phyloP scores from a whole-genome alignment of 169 alveolate genomes.

The Eimeria acervulina region DNA sequence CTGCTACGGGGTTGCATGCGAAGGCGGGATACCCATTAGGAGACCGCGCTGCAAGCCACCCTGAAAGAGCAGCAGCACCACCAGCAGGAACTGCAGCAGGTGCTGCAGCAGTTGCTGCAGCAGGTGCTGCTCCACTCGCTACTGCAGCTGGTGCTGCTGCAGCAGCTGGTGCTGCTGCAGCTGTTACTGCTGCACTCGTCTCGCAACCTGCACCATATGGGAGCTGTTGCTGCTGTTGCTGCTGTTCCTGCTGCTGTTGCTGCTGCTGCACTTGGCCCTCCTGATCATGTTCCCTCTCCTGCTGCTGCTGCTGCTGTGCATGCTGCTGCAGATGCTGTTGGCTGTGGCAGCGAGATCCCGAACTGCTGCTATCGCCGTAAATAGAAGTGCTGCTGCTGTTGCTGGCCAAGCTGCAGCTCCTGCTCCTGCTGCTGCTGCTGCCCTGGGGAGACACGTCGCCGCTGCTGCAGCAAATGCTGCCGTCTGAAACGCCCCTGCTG shows the following conservation, averaged over 20 bases:
- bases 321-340: too few species aligned
- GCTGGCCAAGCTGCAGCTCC: neutral
- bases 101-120: slow-evolving; percentile 16
- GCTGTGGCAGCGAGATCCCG: neutral
- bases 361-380: neutral
- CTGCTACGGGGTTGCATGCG: neutral
- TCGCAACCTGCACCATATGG: neutral
- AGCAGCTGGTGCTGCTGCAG: neutral
- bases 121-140: neutral
- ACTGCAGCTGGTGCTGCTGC: neutral
- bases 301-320: slow-evolving; percentile 44
- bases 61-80: neutral
- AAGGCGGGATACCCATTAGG: neutral
- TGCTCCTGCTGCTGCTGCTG: slow-evolving; percentile 44
- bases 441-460: neutral
- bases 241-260: slow-evolving; percentile 41
- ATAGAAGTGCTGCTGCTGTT: slow-evolving; percentile 17
- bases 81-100: neutral
- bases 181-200: neutral
- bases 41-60: neutral
- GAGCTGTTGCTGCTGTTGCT: neutral
- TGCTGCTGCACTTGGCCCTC: neutral
- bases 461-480: neutral
- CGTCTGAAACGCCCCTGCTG: too few species aligned
- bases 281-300: neutral